Conservation (phyloP, 331 rosid species). For the Erythrophleum ivorense region DNA sequence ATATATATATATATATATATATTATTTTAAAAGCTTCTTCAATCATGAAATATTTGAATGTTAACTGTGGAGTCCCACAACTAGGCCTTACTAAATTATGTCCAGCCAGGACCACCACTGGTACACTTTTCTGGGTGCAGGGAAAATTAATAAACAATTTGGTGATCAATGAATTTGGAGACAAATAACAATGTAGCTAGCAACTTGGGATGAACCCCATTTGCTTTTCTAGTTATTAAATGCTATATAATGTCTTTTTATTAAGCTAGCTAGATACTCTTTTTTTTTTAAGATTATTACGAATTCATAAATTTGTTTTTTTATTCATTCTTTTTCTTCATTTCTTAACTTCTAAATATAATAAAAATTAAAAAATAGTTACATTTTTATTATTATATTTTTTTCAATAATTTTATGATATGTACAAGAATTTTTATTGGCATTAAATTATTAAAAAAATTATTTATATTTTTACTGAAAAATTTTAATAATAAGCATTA, state of each 20-base stretch:
- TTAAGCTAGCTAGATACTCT: neutral
- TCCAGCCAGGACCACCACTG: neutral
- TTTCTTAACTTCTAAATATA: neutral
- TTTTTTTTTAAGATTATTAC: neutral
- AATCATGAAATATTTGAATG: neutral
- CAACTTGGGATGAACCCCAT: neutral
- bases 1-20: neutral
- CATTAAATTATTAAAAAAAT: too few species aligned
- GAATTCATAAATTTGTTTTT: neutral
- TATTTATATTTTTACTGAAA: too few species aligned
- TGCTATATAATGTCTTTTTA: too few species aligned
- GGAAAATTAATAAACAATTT: neutral
- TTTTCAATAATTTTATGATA: neutral
- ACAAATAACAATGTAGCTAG: neutral
- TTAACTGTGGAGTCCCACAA: neutral
- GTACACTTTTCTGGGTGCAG: neutral
- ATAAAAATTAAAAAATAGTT: neutral
- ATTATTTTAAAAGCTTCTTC: neutral
- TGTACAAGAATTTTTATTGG: too few species aligned
- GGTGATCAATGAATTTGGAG: neutral
- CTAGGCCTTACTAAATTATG: neutral
- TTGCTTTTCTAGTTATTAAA: neutral
- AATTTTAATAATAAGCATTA: too few species aligned
- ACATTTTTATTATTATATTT: neutral
- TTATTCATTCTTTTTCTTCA: neutral